Conservation (phyloP, 1,284 basidiomycete species). For the Fistulinella staudtii region DNA sequence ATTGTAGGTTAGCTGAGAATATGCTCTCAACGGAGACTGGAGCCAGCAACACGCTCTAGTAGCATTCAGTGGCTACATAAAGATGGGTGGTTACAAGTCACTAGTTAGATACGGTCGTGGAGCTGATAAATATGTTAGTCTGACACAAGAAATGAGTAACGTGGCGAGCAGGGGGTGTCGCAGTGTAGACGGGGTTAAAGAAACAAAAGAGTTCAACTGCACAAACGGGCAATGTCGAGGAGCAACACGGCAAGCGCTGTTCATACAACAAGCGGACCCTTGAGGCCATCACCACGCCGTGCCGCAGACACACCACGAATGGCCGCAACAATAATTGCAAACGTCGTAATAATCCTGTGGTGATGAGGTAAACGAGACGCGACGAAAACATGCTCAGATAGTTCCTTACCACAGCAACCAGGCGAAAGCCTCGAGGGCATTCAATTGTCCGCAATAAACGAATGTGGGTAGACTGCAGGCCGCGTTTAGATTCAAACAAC, state of each 20-base stretch:
- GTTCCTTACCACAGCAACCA: conserved; percentile 56
- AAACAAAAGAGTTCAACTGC: neutral
- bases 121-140: neutral
- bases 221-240: conserved; percentile 5
- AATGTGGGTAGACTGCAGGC: conserved; percentile 39
- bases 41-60: conserved; percentile 3
- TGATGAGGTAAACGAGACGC: conserved; percentile 4
- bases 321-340: conserved; percentile 49
- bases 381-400: neutral
- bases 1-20: no score
- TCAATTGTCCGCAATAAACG: conserved; percentile 64
- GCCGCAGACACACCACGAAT: conserved; percentile 49
- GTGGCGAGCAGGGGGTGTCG: conserved; percentile 8
- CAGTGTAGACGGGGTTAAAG: conserved; percentile 2
- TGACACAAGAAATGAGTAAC: neutral
- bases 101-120: neutral
- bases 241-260: neutral
- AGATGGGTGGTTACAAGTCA: neutral
- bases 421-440: conserved; percentile 56
- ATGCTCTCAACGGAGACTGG: neutral
- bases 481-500: neutral
- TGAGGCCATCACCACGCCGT: conserved; percentile 54
- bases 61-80: conserved; percentile 6
- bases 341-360: conserved; percentile 51
- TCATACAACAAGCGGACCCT: conserved; percentile 42